Evolutionary conservation across 306 rosid genomes (phyloP).

Genomic region (Biancaea sappan): DNA sequence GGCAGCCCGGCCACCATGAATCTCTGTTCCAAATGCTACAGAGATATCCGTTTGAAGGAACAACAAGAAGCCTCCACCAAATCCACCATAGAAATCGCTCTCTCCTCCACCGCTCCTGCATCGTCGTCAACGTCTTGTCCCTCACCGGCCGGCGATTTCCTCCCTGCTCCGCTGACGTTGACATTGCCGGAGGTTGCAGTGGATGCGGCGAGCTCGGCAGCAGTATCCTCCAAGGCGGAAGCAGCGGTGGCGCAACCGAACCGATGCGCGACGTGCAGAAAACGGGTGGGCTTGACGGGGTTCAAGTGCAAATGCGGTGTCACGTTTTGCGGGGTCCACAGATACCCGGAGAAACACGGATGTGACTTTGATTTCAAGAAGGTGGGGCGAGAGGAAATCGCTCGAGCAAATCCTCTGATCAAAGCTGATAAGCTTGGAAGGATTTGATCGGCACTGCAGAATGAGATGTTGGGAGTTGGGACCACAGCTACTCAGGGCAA

Average conservation of each 20-base stretch:
- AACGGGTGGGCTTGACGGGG: slow-evolving; percentile 84
- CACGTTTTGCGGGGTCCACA: slow-evolving; percentile 83
- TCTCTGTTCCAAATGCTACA: slow-evolving; percentile 90
- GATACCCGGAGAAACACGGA: slow-evolving; percentile 90
- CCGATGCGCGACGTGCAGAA: slow-evolving; percentile 73
- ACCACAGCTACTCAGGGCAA: background rate
- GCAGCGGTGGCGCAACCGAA: slow-evolving; percentile 37
- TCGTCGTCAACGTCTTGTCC: background rate
- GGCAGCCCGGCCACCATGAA: slow-evolving; percentile 90
- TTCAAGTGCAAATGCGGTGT: slow-evolving; percentile 80
- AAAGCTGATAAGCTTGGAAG: slow-evolving; percentile 71
- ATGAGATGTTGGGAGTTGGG: slow-evolving; percentile 10
- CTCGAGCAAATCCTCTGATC: slow-evolving; percentile 78
- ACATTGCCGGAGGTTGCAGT: slow-evolving; percentile 25
- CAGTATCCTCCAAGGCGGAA: background rate
- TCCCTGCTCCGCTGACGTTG: slow-evolving; percentile 33
- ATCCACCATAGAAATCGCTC: slow-evolving; percentile 78
- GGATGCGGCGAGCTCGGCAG: slow-evolving; percentile 7
- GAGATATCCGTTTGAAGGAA: slow-evolving; percentile 60
- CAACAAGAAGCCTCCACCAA: slow-evolving; percentile 75
- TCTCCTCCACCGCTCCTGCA: slow-evolving; percentile 42
- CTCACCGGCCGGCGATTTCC: slow-evolving; percentile 29
- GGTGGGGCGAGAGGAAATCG: slow-evolving; percentile 82
- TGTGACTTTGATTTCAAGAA: slow-evolving; percentile 81
- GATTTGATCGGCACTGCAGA: slow-evolving; percentile 52